phyloP scores from a whole-genome alignment of 1,139 yeast species.

The Debaryomyces nepalensis region DNA sequence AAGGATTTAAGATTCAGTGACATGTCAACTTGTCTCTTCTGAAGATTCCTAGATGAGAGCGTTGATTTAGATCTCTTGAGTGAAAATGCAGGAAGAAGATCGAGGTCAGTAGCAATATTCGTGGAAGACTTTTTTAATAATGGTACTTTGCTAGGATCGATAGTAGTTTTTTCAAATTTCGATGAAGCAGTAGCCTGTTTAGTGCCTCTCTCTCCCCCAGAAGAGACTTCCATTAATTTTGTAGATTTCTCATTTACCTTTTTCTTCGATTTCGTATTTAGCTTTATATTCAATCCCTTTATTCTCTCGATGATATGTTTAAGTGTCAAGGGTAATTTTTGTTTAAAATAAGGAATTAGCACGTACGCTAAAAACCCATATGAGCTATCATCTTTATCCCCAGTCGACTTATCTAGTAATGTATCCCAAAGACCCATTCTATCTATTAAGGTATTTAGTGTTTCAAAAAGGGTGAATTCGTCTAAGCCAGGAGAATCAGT shows the following conservation, averaged over 20 bases:
- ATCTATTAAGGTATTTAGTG: conserved; percentile 53
- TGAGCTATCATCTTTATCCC: conserved; percentile 38
- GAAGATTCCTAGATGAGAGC: conserved; percentile 45
- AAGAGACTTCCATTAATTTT: neutral
- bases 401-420: conserved; percentile 37
- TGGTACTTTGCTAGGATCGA: conserved; percentile 24
- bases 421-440: conserved; percentile 61
- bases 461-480: conserved; percentile 24
- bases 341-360: conserved; percentile 57
- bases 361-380: conserved; percentile 59
- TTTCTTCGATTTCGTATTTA: conserved; percentile 15
- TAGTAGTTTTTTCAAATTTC: conserved; percentile 25
- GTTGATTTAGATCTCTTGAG: conserved; percentile 49
- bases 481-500: conserved; percentile 13
- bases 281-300: conserved; percentile 51
- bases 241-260: neutral
- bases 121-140: conserved; percentile 16
- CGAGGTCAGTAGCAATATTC: neutral
- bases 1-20: conserved; percentile 23
- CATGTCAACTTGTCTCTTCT: conserved; percentile 55
- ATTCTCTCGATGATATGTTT: conserved; percentile 53
- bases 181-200: conserved; percentile 13
- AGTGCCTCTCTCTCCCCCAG: neutral
- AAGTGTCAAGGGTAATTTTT: conserved; percentile 51
- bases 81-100: conserved; percentile 32